Base-by-base conservation (phyloP, 73 alveolate genomes). In the Uronychia binucleata region DNA sequence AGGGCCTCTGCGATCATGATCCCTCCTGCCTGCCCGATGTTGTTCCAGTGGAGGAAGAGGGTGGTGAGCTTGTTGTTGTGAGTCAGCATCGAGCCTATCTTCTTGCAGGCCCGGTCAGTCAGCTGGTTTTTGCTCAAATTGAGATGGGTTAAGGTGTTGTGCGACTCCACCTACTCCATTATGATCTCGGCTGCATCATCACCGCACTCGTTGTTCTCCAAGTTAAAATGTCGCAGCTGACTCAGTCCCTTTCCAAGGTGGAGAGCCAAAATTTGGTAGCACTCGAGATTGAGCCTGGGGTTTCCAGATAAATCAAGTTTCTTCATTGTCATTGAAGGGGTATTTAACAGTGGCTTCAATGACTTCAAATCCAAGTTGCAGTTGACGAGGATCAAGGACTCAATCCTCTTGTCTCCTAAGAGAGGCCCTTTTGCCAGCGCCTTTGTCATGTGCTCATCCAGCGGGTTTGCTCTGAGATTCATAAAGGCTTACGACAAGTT, bases 11-110 rank as follows among this genome's bases (percentile, higher is more conserved):
- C 67, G 19, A 46, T 46, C 19, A 19, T 11, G 5, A 46, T 46
- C n/a, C 67, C 19, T 19, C 67, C 67, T 46, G 5, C 5, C 67
- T 46, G 67, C 19, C 67, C 67, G 5, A 46, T 46, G n/a, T 46
- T 11, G 19, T 46, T 46, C 67, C 67, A 46, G 58, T 90, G 95
- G 1, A 90, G 87, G 30, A 90, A 57, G 33, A 90, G 74, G 33
- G 79, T 75, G 27, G 82, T 60, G 0, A 90, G 90, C 28, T 79
- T 90, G 35, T 85, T 74, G 33, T 90, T 90, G 32, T 58, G 35
- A 1, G 33, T 13, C 28, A 90, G 57, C 85, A 90, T 90, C 27
- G 59, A 30, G 32, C 87, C 87, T 0, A 90, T 26, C 0, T 35
- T 75, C 25, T 33, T 58, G 32, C 90, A 87, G 1, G 90, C 92